Conservation (phyloP, 345 rosid species). For the Physaria fendleri region DNA sequence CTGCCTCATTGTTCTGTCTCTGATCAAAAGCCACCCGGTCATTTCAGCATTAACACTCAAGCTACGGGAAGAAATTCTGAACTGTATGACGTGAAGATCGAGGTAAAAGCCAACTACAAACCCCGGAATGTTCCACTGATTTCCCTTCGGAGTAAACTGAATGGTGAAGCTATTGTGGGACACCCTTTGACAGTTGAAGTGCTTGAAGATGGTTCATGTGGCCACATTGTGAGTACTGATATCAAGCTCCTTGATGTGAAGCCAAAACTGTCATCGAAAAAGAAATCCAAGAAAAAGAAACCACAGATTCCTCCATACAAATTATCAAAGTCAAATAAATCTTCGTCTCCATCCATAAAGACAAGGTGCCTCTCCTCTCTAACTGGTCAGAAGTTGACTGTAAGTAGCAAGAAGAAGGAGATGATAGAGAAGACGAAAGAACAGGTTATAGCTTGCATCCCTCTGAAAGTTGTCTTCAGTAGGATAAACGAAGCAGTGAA, state of each 20-base stretch:
- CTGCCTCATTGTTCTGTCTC: constrained; percentile 32
- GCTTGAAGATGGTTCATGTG: constrained; percentile 39
- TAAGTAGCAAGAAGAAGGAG: constrained; percentile 31
- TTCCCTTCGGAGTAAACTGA: constrained; percentile 78
- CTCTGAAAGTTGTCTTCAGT: constrained; percentile 81
- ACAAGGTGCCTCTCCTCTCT: constrained; percentile 70
- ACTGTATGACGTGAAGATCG: constrained; percentile 62
- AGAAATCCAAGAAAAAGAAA: constrained; percentile 21
- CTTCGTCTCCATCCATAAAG: constrained; percentile 55
- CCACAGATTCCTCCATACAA: constrained; percentile 14
- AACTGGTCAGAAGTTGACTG: constrained; percentile 46
- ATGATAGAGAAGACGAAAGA: constrained; percentile 47
- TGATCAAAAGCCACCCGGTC: constrained; percentile 53
- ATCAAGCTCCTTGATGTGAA: constrained; percentile 18
- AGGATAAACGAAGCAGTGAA: constrained; percentile 86
- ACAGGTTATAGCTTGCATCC: constrained; percentile 65
- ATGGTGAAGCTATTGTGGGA: constrained; percentile 78
- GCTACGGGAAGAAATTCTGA: constrained; percentile 35
- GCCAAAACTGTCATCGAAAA: constrained; percentile 20
- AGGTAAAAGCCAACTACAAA: constrained; percentile 57
- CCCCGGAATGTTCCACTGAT: constrained; percentile 78
- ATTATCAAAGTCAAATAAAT: constrained; percentile 39
- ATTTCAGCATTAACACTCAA: constrained; percentile 40
- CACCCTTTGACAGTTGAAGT: constrained; percentile 68
- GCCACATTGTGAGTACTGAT: constrained; percentile 22